Evolutionary conservation across 345 rosid species (phyloP).

Genomic region (Carallia pectinifolia): DNA sequence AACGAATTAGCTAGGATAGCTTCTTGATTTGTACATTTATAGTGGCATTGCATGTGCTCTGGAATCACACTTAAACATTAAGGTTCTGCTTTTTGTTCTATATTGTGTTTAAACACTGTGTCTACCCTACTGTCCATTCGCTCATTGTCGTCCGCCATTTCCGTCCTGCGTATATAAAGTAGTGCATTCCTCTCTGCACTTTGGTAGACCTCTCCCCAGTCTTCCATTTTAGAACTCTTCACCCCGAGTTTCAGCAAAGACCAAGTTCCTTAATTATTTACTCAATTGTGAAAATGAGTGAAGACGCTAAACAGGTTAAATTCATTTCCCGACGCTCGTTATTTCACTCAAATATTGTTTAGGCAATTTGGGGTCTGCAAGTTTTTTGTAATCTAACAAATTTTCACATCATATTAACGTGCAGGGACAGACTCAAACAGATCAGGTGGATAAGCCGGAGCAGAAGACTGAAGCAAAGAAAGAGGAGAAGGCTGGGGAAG

Average conservation of each 20-base stretch:
- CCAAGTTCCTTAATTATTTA: not conserved
- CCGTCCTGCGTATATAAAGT: constrained; percentile 9
- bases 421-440: constrained; percentile 41
- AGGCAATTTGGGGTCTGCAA: not conserved
- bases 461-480: constrained; percentile 30
- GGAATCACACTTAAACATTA: constrained; percentile 28
- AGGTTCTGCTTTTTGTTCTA: constrained; percentile 37
- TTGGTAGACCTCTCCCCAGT: not conserved
- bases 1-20: constrained; percentile 3
- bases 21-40: not conserved
- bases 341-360: not conserved
- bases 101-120: not conserved
- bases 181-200: not conserved
- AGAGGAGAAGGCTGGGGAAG: constrained; percentile 24
- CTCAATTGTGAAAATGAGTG: constrained; percentile 49
- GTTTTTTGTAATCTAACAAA: not conserved
- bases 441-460: constrained; percentile 33
- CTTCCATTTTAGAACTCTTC: not conserved
- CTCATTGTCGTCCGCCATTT: not conserved
- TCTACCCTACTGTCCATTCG: constrained; percentile 36
- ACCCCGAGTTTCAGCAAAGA: constrained; percentile 1
- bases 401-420: not conserved
- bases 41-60: constrained; percentile 57
- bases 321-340: not conserved
- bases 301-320: constrained; percentile 69